phyloP scores from a whole-genome alignment of 805 yeast species.

The Saccharomycopsis sp. region DNA sequence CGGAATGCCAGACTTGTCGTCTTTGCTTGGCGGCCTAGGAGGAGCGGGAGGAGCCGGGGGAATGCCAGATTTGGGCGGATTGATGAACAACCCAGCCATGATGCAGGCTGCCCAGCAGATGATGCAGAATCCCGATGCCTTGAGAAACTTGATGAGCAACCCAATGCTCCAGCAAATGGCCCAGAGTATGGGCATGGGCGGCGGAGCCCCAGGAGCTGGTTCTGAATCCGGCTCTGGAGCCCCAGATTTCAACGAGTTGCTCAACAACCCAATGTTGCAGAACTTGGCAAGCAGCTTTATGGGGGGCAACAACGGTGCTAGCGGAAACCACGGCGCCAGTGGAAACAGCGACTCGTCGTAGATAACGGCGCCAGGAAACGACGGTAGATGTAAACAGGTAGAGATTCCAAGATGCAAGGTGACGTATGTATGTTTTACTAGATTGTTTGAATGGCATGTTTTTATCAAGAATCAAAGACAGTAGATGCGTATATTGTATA shows the following conservation, averaged over 20 bases:
- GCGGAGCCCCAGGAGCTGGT: slow-evolving; percentile 24
- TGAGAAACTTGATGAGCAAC: slow-evolving; percentile 67
- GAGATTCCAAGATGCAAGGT: too few species aligned
- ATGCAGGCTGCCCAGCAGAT: slow-evolving; percentile 83
- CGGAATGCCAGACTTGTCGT: slow-evolving; percentile 74
- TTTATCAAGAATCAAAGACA: too few species aligned
- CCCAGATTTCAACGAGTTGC: slow-evolving; percentile 60
- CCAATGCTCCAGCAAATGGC: slow-evolving; percentile 86
- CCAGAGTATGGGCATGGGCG: slow-evolving; percentile 62
- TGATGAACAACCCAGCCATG: slow-evolving; percentile 87
- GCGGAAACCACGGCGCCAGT: slow-evolving; percentile 18
- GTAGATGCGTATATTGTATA: too few species aligned
- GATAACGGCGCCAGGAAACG: too few species aligned
- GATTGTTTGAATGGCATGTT: too few species aligned
- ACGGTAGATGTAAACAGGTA: too few species aligned
- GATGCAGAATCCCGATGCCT: slow-evolving; percentile 80
- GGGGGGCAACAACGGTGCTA: slow-evolving; percentile 39
- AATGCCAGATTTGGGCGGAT: slow-evolving; percentile 56
- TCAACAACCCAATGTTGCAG: slow-evolving; percentile 76
- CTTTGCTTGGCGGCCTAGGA: slow-evolving; percentile 51
- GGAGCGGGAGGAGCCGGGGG: slow-evolving; percentile 56
- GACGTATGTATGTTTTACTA: too few species aligned
- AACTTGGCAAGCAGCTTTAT: slow-evolving; percentile 66
- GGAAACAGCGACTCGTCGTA: slow-evolving; percentile 12
- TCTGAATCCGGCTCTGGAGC: slow-evolving; percentile 22